Evolutionary conservation across 257 asterid genomes (phyloP), one percentile per base, ranked within the genome.

Genomic region (Cinchona pubescens): DNA sequence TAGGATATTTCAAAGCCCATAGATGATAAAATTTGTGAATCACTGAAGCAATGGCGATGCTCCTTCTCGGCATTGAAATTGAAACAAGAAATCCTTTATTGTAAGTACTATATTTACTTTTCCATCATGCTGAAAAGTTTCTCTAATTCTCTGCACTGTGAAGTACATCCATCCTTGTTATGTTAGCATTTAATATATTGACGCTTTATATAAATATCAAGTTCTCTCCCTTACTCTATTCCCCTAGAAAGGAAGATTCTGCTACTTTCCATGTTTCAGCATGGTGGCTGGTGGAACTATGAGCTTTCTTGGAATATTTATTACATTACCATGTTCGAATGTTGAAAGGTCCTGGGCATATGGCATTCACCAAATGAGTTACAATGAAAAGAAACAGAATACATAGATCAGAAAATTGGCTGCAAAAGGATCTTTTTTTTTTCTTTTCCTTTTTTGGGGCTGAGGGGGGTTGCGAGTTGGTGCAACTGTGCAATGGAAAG

Each of bases 1-100:
- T 75, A 94, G 99, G 99, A 94, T 88, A 92, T 94, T 75, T 90
- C 98, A 62, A 92, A 87, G 86, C 96, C 99, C 73, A 83, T 94
- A 1, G 90, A 87, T 62, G 98, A 92, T 77, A 96, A 87, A 72
- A 81, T 87, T 21, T 94, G 97, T 81, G 87, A 76, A 81, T 80
- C 87, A 23, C 92, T 94, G 67, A 84, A 88, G 88, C 85, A 79
- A 78, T 90, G 99, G 98, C 87, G 94, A 63, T 78, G 64, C 82
- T 91, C 96, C 67, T 92, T 90, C 87, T 89, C 97, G 68, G 97
- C 96, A n/a, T 86, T 94, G 86, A 88, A 88, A 81, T 64, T 91
- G 83, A 94, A 92, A 79, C 96, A 94, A 81, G 97, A 94, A 78
- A 89, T 94, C 82, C 89, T 94, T 67, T 91, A 90, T 78, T 90